Percentiles rank a stretch among this genome's conserved stretches.
Evolutionary conservation across 169 alveolate genomes (phyloP).

Genomic region (Plasmodium chabaudi): DNA sequence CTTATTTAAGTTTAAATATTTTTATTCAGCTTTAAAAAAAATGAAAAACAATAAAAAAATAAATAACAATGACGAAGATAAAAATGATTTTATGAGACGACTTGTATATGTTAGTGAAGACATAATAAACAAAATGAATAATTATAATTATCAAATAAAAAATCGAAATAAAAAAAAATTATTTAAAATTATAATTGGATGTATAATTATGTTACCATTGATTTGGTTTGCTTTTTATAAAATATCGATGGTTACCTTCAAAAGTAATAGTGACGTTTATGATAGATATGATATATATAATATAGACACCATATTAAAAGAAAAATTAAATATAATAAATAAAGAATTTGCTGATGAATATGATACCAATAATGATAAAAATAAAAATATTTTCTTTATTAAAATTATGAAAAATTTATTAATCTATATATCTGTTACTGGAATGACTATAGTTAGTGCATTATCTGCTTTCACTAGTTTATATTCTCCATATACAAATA

Average conservation of each 20-base stretch:
- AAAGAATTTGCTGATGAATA: conserved; percentile 52
- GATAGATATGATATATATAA: conserved; percentile 33
- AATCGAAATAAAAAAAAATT: conserved; percentile 38
- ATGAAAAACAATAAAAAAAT: conserved; percentile 38
- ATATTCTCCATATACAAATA: conserved; percentile 55
- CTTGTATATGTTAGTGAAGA: conserved; percentile 63
- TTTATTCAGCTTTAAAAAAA: conserved; percentile 27
- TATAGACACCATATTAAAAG: conserved; percentile 34
- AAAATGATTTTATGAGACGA: conserved; percentile 45
- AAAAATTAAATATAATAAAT: conserved; percentile 22
- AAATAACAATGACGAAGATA: conserved; percentile 22
- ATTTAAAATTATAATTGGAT: conserved; percentile 23
- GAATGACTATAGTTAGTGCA: conserved; percentile 69
- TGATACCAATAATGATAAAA: conserved; percentile 41
- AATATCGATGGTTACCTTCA: conserved; percentile 49
- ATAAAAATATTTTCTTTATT: conserved; percentile 13
- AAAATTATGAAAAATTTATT: conserved; percentile 50
- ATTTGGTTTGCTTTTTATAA: conserved; percentile 59
- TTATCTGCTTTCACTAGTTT: conserved; percentile 69
- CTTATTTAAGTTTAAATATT: conserved; percentile 48
- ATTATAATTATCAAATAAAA: conserved; percentile 39
- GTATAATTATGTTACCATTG: conserved; percentile 29
- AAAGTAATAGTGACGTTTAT: conserved; percentile 47
- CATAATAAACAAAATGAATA: conserved; percentile 28
- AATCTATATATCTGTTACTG: conserved; percentile 62